These are phyloP conservation scores for Myxozyma kluyveri DNA, from an alignment of 805 yeast genomes.

Conservation along the genomic window DNA sequence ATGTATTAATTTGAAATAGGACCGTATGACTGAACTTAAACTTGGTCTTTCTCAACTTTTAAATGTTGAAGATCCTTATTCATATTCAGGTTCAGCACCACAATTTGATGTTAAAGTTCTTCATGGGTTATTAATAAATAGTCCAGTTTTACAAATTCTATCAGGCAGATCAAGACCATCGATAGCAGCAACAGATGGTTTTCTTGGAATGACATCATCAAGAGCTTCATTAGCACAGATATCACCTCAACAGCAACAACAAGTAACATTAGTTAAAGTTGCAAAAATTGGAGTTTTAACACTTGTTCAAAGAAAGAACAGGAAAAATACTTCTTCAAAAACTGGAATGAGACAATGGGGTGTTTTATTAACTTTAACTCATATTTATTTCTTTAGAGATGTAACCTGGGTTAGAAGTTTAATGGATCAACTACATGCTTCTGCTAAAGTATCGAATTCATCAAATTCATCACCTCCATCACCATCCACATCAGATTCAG, in stretches of 20 bases:
- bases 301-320: slow-evolving; percentile 39
- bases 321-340: slow-evolving; percentile 33
- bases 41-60: slow-evolving; percentile 36
- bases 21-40: slow-evolving; percentile 37
- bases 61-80: slow-evolving; percentile 35
- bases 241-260: not conserved
- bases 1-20: slow-evolving; percentile 17
- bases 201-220: not conserved
- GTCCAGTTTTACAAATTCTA: slow-evolving; percentile 40
- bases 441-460: not conserved
- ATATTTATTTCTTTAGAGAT: slow-evolving; percentile 44
- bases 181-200: not conserved
- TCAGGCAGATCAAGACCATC: slow-evolving; percentile 40
- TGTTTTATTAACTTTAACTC: slow-evolving; percentile 43
- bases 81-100: slow-evolving; percentile 29
- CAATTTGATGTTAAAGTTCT: slow-evolving; percentile 32
- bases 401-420: slow-evolving; percentile 38
- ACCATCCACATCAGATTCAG: not conserved
- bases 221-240: slow-evolving; percentile 4
- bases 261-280: slow-evolving; percentile 34
- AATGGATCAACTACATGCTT: slow-evolving; percentile 27
- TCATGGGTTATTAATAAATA: slow-evolving; percentile 35
- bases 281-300: slow-evolving; percentile 42
- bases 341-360: slow-evolving; percentile 44
- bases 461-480: too few relatives aligned